Conservation (phyloP, 23 red algal genomes). For the Gracilaria vermiculophylla region DNA sequence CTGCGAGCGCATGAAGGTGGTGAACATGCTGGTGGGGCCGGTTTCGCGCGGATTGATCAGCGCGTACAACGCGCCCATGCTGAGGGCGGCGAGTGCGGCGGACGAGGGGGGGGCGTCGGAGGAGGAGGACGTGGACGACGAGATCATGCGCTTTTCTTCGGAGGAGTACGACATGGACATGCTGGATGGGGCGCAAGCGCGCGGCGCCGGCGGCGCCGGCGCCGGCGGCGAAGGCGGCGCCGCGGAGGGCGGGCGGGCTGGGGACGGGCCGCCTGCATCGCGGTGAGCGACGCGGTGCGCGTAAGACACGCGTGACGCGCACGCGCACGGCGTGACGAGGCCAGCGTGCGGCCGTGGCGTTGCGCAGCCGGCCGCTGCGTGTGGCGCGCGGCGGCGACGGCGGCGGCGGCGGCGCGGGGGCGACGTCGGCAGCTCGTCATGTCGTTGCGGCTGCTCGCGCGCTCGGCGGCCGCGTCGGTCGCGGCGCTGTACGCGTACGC, state of each 20-base stretch:
- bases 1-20: constrained; percentile 34
- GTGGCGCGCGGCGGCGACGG: not conserved
- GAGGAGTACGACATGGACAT: not conserved
- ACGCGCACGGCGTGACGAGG: not conserved
- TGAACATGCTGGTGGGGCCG: constrained; percentile 29
- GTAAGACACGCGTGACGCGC: not conserved
- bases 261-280: not conserved
- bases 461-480: constrained; percentile 27
- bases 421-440: not conserved
- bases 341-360: not conserved
- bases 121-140: not conserved
- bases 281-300: not conserved
- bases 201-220: not conserved
- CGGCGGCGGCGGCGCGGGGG: not conserved
- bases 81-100: not conserved
- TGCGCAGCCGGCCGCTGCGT: not conserved
- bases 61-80: not conserved
- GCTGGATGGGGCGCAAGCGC: not conserved
- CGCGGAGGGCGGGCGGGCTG: not conserved
- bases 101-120: not conserved
- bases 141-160: constrained; percentile 13
- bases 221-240: not conserved
- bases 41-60: constrained; percentile 15
- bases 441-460: constrained; percentile 24
- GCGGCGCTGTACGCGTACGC: constrained; percentile 52